phyloP scores from a whole-genome alignment of 202 grass and related monocot species.

The Cymbopogon flexuosus region DNA sequence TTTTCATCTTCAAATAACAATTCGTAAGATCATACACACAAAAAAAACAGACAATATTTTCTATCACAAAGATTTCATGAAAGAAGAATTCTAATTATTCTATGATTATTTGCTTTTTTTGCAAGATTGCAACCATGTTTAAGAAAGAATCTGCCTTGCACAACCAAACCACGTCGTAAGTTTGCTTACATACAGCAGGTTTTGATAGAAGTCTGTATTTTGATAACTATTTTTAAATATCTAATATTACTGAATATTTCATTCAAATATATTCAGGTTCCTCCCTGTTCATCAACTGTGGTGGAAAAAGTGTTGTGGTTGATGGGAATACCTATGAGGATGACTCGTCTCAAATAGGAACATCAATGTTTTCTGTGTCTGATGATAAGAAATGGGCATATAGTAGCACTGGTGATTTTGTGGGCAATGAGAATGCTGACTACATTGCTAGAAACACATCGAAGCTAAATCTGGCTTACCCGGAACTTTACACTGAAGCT shows the following conservation, averaged over 20 bases:
- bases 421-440: conserved; percentile 58
- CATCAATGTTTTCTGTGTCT: conserved; percentile 49
- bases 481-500: conserved; percentile 75
- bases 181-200: conserved; percentile 20
- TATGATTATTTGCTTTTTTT: conserved; percentile 21
- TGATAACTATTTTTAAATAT: not conserved
- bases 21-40: conserved; percentile 48
- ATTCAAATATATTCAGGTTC: conserved; percentile 55
- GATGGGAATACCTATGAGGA: conserved; percentile 47
- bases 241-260: conserved; percentile 4
- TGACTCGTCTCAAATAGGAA: conserved; percentile 59
- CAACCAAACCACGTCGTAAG: conserved; percentile 54
- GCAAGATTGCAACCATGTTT: conserved; percentile 62
- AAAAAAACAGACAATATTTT: not conserved
- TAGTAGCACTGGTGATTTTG: conserved; percentile 87
- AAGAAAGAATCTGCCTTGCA: conserved; percentile 70
- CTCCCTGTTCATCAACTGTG: conserved; percentile 81
- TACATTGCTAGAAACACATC: conserved; percentile 62
- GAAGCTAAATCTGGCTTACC: conserved; percentile 36
- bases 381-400: conserved; percentile 70
- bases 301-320: conserved; percentile 48
- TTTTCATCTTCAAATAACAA: conserved; percentile 61
- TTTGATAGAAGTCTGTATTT: not conserved
- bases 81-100: not conserved
- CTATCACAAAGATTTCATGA: conserved; percentile 18